Percentiles rank a stretch among this genome's conserved stretches.
Conservation (phyloP, 2,329 filamentous ascomycete genomes). For the Monilinia fructicola region DNA sequence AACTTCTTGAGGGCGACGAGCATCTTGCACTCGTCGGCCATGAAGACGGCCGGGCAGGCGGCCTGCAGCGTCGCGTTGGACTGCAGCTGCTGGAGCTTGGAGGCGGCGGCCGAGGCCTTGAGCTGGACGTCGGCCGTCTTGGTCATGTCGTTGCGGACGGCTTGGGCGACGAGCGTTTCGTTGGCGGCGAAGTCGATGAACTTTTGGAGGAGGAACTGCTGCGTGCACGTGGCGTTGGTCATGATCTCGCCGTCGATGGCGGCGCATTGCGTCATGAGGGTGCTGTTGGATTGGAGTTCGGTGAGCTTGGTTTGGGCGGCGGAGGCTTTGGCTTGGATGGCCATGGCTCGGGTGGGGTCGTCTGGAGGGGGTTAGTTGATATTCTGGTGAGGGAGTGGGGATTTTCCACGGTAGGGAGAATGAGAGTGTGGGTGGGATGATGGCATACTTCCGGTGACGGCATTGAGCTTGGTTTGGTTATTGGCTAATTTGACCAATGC, state of each 20-base stretch:
- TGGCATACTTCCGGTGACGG: constrained; percentile 35
- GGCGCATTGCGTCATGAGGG: constrained; percentile 41
- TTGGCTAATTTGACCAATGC: constrained; percentile 39
- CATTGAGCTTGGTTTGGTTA: constrained; percentile 43
- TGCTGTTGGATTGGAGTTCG: constrained; percentile 42
- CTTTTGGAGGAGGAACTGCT: constrained; percentile 27
- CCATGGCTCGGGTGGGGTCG: constrained; percentile 43
- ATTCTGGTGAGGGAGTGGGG: too few species aligned
- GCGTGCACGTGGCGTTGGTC: constrained; percentile 25
- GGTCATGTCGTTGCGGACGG: constrained; percentile 27
- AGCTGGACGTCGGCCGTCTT: constrained; percentile 24
- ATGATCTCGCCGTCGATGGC: constrained; percentile 38
- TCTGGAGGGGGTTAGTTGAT: constrained; percentile 18
- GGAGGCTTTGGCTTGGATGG: constrained; percentile 44
- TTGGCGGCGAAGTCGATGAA: constrained; percentile 30
- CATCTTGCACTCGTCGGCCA: constrained; percentile 20
- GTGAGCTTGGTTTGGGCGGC: constrained; percentile 38
- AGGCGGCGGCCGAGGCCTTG: constrained; percentile 23
- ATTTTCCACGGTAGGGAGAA: too few species aligned
- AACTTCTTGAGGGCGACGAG: constrained; percentile 23
- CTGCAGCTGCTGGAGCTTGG: constrained; percentile 23
- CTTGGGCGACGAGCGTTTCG: constrained; percentile 20
- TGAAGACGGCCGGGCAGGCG: constrained; percentile 23
- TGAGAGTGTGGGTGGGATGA: background rate
- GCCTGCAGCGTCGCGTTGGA: constrained; percentile 30